Evolutionary conservation across 108 stramenopile species (phyloP).

Genomic region (Cyclotella kingstonii): DNA sequence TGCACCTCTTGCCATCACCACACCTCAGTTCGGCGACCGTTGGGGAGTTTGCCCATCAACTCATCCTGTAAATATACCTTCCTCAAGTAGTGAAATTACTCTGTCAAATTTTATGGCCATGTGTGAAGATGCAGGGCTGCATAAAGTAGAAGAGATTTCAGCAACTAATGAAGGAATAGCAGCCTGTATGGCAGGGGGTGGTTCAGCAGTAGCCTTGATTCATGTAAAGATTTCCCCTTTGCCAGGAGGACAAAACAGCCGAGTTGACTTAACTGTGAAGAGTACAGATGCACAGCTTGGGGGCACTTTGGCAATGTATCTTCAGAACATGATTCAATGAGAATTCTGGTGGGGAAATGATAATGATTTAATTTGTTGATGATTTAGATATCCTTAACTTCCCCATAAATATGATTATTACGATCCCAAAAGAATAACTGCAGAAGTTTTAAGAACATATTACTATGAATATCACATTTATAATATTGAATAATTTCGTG

Average conservation of each 20-base stretch:
- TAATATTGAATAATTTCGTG: too few species aligned
- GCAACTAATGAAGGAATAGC: constrained; percentile 86
- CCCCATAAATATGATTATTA: too few species aligned
- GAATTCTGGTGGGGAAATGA: not conserved
- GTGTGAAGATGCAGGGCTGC: constrained; percentile 51
- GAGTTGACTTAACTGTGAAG: constrained; percentile 79
- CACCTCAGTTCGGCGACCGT: constrained; percentile 86
- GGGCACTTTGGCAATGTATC: constrained; percentile 66
- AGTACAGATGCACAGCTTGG: constrained; percentile 66
- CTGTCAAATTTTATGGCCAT: constrained; percentile 62
- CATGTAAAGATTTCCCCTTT: constrained; percentile 80
- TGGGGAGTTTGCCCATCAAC: constrained; percentile 81
- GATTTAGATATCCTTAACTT: too few species aligned
- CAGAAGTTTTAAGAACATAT: too few species aligned
- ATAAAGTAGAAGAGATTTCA: constrained; percentile 84
- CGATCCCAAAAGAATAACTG: too few species aligned
- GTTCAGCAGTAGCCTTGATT: constrained; percentile 60
- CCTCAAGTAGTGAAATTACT: constrained; percentile 41
- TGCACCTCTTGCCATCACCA: constrained; percentile 81
- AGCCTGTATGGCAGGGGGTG: constrained; percentile 79
- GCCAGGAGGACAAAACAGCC: constrained; percentile 40
- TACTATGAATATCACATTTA: too few species aligned
- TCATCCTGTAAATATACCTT: constrained; percentile 51
- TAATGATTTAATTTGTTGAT: not conserved
- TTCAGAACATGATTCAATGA: constrained; percentile 69